Evolutionary conservation across 352 stramenopile species (phyloP).

Genomic region (Pythium phragmitis): DNA sequence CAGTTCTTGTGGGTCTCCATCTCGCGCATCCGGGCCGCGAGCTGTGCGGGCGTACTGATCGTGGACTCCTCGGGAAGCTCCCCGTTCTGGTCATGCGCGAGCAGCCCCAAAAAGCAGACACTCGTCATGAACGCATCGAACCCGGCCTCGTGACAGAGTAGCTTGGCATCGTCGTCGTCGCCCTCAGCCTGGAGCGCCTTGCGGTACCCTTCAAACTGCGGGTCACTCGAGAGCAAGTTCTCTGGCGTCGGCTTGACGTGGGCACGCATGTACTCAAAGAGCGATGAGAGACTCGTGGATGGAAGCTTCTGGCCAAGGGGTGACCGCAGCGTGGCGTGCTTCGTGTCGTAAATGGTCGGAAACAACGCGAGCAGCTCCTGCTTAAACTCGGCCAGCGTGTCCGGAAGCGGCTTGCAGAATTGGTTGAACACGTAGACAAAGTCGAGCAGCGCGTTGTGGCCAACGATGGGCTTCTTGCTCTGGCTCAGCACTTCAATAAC

Average conservation of each 20-base stretch:
- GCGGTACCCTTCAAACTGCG: slow-evolving; percentile 65
- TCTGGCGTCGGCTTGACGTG: slow-evolving; percentile 55
- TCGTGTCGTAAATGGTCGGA: slow-evolving; percentile 79
- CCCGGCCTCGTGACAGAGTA: slow-evolving; percentile 79
- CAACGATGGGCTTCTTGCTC: slow-evolving; percentile 74
- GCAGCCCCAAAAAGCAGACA: slow-evolving; percentile 70
- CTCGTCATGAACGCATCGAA: slow-evolving; percentile 87
- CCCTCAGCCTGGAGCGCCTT: slow-evolving; percentile 50
- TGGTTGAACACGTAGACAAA: slow-evolving; percentile 86
- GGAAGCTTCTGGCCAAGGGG: slow-evolving; percentile 50
- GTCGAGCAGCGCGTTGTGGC: slow-evolving; percentile 83
- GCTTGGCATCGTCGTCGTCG: slow-evolving; percentile 45
- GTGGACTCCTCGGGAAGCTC: slow-evolving; percentile 32
- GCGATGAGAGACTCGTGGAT: slow-evolving; percentile 54
- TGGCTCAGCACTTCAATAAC: slow-evolving; percentile 74
- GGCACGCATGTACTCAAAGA: slow-evolving; percentile 81
- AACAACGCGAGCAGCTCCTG: slow-evolving; percentile 64
- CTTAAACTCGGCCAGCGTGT: slow-evolving; percentile 72
- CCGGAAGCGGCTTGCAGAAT: slow-evolving; percentile 77
- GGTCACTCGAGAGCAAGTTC: slow-evolving; percentile 51
- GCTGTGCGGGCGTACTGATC: slow-evolving; percentile 31
- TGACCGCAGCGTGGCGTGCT: slow-evolving; percentile 63
- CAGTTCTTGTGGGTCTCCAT: slow-evolving; percentile 65
- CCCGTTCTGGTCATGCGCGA: slow-evolving; percentile 56
- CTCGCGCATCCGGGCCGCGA: slow-evolving; percentile 43